Evolutionary conservation across 306 rosid species (phyloP), one percentile per base, ranked within the genome.

Genomic region (Biancaea sappan): DNA sequence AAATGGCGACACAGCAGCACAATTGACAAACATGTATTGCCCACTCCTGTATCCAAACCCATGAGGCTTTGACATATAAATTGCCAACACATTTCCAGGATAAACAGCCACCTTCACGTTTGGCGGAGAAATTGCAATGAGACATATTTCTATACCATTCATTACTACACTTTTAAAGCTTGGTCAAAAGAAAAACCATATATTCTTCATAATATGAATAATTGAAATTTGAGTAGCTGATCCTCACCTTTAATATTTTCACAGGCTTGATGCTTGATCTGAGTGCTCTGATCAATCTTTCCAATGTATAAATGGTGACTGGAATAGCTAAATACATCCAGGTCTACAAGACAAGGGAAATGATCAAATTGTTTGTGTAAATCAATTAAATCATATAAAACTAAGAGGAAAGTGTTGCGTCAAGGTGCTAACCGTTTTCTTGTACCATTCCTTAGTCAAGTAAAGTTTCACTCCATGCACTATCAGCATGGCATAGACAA

Each of bases 41-140:
- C 94, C 90, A 71, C 91, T 85, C 41, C 69, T 80, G 84, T 87
- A 87, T 62, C 71, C 77, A 77, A 85, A 87, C 12, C 90, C 88
- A 8, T 79, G 84, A 25, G 94, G 94, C 88, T 85, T 87, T 37
- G 91, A 85, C 94, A 89, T 77, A 19, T 85, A 77, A 53, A 89
- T 82, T 24, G 88, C 77, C 77, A 89, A 50, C 22, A 87, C 94
- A 69, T 85, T 89, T 57, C 91, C 94, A 29, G 90, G 87, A 77
- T 87, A 85, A 58, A 83, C 75, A 72, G 88, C 91, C 84, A 85
- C 94, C 94, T 89, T 84, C 78, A 83, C 54, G 52, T 46, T 69
- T 50, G 56, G n/a, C 51, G 73, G 15, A 59, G 44, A 65, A 75
- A 70, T 29, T 66, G 52, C 46, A 9, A 64, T 76, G 19, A 77